Conservation (phyloP, 2,329 filamentous ascomycete species). For the Calonectria pseudoreteaudii region DNA sequence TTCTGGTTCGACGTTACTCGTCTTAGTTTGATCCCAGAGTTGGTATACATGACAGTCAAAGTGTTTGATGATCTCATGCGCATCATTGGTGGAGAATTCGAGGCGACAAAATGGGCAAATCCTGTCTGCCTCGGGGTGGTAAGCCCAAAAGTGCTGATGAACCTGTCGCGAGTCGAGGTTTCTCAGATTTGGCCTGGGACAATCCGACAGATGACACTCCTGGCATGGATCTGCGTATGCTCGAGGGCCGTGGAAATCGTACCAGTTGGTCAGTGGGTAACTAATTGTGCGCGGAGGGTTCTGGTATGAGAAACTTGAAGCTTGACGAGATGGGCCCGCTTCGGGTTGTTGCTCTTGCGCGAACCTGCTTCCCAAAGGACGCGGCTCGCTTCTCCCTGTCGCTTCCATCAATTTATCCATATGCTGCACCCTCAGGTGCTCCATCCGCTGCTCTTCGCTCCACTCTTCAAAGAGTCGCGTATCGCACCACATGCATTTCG, state of each 20-base stretch:
- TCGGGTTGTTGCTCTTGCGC: background rate
- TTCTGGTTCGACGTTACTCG: background rate
- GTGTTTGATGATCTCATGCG: constrained; percentile 29
- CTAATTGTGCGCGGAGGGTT: constrained; percentile 24
- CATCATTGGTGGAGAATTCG: background rate
- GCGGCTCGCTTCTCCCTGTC: background rate
- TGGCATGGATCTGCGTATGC: constrained; percentile 20
- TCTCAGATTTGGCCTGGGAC: constrained; percentile 1
- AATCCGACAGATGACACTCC: constrained; percentile 12
- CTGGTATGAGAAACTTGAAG: background rate
- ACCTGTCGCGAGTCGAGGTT: constrained; percentile 16
- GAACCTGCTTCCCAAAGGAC: background rate
- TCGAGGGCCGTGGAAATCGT: constrained; percentile 20
- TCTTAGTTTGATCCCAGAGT: constrained; percentile 28
- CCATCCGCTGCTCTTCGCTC: constrained; percentile 35
- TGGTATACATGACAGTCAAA: constrained; percentile 37
- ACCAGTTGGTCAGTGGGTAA: constrained; percentile 28
- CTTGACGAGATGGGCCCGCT: background rate
- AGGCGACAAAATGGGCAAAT: constrained; percentile 34
- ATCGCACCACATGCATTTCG: constrained; percentile 52
- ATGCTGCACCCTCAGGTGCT: constrained; percentile 49
- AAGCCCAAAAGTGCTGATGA: constrained; percentile 26
- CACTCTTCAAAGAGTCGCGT: constrained; percentile 46
- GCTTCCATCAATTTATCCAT: constrained; percentile 21
- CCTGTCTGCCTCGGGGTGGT: background rate